Evolutionary conservation across 257 asterid species (phyloP).

Genomic region (Ophiorrhiza pumila): DNA sequence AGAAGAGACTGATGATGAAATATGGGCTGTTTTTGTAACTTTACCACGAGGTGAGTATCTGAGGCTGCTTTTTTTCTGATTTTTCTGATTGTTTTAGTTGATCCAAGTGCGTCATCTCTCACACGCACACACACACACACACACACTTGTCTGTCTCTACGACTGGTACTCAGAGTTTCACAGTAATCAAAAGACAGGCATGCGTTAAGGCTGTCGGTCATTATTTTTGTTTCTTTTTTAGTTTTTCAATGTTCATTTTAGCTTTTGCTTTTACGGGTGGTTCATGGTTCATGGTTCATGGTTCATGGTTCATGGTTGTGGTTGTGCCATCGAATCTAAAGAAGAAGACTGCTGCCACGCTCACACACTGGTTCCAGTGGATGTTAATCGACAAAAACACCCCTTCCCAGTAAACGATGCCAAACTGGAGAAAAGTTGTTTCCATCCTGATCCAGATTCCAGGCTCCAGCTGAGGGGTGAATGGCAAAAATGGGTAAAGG

Average conservation of each 20-base stretch:
- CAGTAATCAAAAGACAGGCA: conserved; percentile 46
- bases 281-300: no score
- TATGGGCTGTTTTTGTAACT: conserved; percentile 39
- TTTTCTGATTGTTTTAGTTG: conserved; percentile 27
- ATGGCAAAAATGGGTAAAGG: neutral
- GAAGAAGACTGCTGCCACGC: conserved; percentile 8
- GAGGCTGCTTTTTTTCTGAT: conserved; percentile 27
- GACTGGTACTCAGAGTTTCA: conserved; percentile 4
- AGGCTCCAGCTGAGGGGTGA: no score
- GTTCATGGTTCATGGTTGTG: no score
- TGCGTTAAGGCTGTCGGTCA: conserved; percentile 45
- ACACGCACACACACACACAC: neutral
- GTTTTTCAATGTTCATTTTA: conserved; percentile 25
- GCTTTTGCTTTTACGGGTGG: conserved; percentile 24
- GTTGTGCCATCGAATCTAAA: conserved; percentile 23
- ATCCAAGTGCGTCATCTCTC: conserved; percentile 21
- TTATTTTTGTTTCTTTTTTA: conserved; percentile 20
- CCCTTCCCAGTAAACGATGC: neutral
- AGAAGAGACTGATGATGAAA: conserved; percentile 5
- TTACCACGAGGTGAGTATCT: conserved; percentile 15
- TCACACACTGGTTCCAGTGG: neutral
- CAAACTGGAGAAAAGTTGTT: no score
- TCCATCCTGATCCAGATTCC: no score
- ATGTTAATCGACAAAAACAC: neutral
- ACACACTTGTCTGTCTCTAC: conserved; percentile 1